Conservation (phyloP, 225 moss, liverwort and hornwort species). For the Ulota crispa region DNA sequence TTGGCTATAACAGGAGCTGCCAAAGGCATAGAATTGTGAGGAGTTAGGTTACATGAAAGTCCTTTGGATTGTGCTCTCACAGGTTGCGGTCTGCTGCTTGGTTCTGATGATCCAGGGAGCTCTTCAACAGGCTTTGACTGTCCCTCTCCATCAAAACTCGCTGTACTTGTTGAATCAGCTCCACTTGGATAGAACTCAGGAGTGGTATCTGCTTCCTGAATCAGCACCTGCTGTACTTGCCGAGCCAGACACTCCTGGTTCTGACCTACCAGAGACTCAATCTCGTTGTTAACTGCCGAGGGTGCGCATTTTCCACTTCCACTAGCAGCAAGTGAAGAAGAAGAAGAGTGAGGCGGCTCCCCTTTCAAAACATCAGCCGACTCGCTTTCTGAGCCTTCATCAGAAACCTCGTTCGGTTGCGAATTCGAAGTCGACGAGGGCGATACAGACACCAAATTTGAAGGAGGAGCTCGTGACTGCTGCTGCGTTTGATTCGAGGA, state of each 20-base stretch:
- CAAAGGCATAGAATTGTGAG: conserved; percentile 26
- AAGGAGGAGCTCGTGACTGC: conserved; percentile 43
- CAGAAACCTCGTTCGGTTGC: conserved; percentile 30
- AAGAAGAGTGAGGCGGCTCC: conserved; percentile 27
- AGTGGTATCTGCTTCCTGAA: conserved; percentile 9
- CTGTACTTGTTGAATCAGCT: conserved; percentile 16
- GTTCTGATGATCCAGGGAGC: conserved; percentile 19
- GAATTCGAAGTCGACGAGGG: conserved; percentile 31
- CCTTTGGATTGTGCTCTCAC: conserved; percentile 31
- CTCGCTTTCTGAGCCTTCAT: conserved; percentile 30
- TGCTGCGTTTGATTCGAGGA: conserved; percentile 44
- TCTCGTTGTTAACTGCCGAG: conserved; percentile 19
- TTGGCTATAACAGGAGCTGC: conserved; percentile 13
- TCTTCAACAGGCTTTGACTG: conserved; percentile 30
- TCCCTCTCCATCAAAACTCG: conserved; percentile 29
- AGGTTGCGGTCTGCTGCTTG: conserved; percentile 25
- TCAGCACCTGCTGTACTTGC: conserved; percentile 25
- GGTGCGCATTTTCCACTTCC: conserved; percentile 34
- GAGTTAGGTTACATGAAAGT: background rate
- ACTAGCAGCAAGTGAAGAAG: conserved; percentile 21
- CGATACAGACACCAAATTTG: conserved; percentile 35
- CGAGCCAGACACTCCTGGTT: conserved; percentile 26
- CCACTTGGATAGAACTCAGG: conserved; percentile 9
- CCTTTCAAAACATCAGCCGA: conserved; percentile 9
- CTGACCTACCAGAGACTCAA: conserved; percentile 8